Evolutionary conservation across 148 eudicot species (phyloP).

Genomic region (Persicaria tinctoria): DNA sequence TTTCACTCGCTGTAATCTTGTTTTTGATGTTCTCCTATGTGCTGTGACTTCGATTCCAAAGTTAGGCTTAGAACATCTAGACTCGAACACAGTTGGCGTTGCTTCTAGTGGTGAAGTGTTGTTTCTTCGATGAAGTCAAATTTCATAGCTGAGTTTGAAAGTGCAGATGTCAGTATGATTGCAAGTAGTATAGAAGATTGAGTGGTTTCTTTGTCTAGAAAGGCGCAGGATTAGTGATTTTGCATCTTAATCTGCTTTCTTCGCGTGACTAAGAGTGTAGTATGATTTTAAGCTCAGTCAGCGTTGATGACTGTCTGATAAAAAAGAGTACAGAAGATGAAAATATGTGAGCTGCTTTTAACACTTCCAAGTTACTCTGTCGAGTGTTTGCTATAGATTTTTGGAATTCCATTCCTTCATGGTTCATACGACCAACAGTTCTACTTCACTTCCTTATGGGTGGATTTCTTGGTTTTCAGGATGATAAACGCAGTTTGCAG

Average conservation of each 20-base stretch:
- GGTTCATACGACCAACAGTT: background rate
- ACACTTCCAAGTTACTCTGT: background rate
- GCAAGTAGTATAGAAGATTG: background rate
- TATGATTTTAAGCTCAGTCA: background rate
- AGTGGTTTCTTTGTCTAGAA: background rate
- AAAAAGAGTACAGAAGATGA: background rate
- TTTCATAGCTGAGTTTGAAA: background rate
- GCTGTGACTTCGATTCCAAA: background rate
- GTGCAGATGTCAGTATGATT: background rate
- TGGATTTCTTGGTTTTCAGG: constrained; percentile 30
- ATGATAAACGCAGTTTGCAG: constrained; percentile 39
- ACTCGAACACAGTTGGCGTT: background rate
- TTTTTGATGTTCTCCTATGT: background rate
- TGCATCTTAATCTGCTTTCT: background rate
- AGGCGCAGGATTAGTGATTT: background rate
- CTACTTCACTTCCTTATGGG: background rate
- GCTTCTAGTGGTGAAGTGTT: background rate
- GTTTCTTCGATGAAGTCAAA: background rate
- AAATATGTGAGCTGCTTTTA: background rate
- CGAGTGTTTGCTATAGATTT: background rate
- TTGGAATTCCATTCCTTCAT: background rate
- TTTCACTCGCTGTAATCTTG: background rate
- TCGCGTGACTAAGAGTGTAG: background rate
- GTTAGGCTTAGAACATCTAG: background rate
- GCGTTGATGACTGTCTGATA: background rate